These are phyloP conservation scores for Russula sp. DNA, from an alignment of 768 basidiomycete species.

Conservation along the genomic window DNA sequence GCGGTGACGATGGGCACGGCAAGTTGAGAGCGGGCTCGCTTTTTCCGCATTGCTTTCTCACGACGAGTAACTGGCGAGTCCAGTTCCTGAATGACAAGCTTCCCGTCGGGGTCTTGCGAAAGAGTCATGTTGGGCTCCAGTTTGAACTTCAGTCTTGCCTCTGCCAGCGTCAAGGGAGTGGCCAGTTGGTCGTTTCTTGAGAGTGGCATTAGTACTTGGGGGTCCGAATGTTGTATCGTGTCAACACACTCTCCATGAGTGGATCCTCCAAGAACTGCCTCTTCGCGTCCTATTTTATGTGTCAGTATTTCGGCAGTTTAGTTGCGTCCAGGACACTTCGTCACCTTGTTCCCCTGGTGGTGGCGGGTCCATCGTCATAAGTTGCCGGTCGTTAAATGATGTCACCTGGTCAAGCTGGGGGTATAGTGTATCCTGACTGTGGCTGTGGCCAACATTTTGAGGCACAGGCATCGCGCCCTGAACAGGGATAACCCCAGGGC, in stretches of 20 bases:
- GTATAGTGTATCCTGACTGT: background rate
- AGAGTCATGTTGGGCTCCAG: conserved; percentile 21
- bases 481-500: conserved; percentile 14
- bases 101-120: conserved; percentile 35
- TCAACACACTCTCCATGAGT: background rate
- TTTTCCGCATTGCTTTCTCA: conserved; percentile 45
- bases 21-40: conserved; percentile 23
- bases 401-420: background rate
- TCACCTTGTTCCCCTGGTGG: background rate
- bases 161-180: conserved; percentile 5
- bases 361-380: background rate
- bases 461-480: background rate
- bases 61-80: conserved; percentile 64
- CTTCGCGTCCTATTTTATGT: background rate
- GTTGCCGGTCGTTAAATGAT: background rate
- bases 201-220: background rate
- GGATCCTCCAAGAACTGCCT: background rate
- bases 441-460: background rate
- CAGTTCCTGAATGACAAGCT: conserved; percentile 59
- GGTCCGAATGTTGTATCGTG: background rate
- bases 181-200: background rate
- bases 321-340: background rate
- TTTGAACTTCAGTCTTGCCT: conserved; percentile 5
- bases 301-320: background rate
- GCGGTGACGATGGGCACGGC: conserved; percentile 13